Conservation (phyloP, 352 stramenopile genomes). For the Pythium phragmiticola region DNA sequence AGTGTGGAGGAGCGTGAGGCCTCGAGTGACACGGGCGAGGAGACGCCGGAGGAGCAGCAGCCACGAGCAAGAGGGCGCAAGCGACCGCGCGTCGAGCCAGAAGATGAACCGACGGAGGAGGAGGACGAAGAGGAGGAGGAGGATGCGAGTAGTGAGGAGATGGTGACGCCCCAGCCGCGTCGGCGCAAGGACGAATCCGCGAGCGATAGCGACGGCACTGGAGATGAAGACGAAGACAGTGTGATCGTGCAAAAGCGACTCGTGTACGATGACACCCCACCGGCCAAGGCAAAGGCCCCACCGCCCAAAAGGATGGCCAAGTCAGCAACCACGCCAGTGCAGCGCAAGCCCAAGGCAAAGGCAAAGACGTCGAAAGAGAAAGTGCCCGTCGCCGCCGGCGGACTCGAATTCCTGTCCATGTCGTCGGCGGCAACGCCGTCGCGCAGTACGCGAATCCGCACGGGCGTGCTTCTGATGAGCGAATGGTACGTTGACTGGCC, state of each 20-base stretch:
- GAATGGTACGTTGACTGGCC: slow-evolving; percentile 38
- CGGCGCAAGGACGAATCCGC: neutral
- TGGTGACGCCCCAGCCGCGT: slow-evolving; percentile 18
- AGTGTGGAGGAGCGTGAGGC: neutral
- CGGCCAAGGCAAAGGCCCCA: slow-evolving; percentile 10
- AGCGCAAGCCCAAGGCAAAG: neutral
- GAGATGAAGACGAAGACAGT: slow-evolving; percentile 9
- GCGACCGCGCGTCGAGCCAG: slow-evolving; percentile 4
- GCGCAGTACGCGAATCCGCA: slow-evolving; percentile 19
- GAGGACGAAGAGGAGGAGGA: neutral
- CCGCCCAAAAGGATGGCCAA: neutral
- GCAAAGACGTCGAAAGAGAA: neutral
- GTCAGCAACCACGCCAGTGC: neutral
- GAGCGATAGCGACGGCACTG: neutral
- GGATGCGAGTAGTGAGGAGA: neutral
- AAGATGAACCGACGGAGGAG: slow-evolving; percentile 10
- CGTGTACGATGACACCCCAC: slow-evolving; percentile 27
- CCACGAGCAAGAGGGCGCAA: slow-evolving; percentile 7
- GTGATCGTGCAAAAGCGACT: slow-evolving; percentile 23
- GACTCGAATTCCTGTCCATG: slow-evolving; percentile 14
- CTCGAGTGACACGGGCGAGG: neutral
- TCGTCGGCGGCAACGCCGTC: slow-evolving; percentile 13
- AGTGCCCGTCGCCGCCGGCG: neutral
- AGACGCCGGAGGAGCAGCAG: neutral
- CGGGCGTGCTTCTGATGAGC: slow-evolving; percentile 24